phyloP scores from a whole-genome alignment of 2,329 filamentous ascomycete genomes.

The Shiraia sp. region DNA sequence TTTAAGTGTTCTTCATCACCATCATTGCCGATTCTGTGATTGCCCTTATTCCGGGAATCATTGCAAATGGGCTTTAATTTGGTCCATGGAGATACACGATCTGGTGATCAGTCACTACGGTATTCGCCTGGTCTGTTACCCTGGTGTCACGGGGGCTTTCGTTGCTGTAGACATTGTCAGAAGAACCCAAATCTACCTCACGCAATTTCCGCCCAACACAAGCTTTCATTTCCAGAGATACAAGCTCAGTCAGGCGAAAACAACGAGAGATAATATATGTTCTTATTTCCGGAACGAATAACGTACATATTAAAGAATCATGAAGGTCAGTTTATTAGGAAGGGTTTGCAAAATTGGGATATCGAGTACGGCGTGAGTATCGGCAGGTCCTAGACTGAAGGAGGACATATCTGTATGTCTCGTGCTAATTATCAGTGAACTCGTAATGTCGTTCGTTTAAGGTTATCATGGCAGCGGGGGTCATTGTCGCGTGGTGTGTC shows the following conservation, averaged over 20 bases:
- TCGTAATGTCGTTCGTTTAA: slow-evolving; percentile 8
- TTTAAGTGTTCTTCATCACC: not conserved
- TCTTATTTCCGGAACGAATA: slow-evolving; percentile 17
- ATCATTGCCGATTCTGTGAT: not conserved
- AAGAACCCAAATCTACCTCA: too few relatives aligned
- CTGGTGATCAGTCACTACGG: not conserved
- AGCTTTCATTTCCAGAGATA: not conserved
- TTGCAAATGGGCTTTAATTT: slow-evolving; percentile 11
- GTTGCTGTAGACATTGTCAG: not conserved
- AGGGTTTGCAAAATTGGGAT: not conserved
- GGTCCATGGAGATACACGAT: slow-evolving; percentile 9
- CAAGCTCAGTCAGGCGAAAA: slow-evolving; percentile 1
- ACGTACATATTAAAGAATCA: slow-evolving; percentile 17
- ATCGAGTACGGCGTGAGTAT: slow-evolving; percentile 1
- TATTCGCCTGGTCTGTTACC: not conserved
- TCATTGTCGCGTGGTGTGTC: slow-evolving; percentile 6
- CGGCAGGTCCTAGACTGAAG: slow-evolving; percentile 1
- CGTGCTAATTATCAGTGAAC: not conserved
- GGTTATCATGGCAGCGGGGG: slow-evolving; percentile 9
- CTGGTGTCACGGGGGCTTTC: too few relatives aligned
- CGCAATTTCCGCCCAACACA: too few relatives aligned
- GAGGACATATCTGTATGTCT: slow-evolving; percentile 1
- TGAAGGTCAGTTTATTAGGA: slow-evolving; percentile 17
- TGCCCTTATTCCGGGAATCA: slow-evolving; percentile 15
- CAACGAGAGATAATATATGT: too few relatives aligned